phyloP scores from a whole-genome alignment of 768 basidiomycete genomes.

The Psilocybe azurescens region DNA sequence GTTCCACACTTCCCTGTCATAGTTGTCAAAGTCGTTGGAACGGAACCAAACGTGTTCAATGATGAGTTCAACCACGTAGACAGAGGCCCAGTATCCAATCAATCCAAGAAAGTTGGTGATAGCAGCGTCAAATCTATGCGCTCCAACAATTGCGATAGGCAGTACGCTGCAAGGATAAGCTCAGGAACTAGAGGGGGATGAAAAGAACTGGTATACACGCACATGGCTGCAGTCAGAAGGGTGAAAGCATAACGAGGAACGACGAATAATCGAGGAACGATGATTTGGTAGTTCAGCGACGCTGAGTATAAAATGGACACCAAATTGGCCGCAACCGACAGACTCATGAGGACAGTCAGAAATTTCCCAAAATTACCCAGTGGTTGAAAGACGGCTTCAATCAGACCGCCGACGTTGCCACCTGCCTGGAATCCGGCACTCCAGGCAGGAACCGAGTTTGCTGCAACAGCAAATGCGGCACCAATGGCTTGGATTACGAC shows the following conservation, averaged over 20 bases:
- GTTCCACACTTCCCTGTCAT: constrained; percentile 66
- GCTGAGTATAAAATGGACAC: constrained; percentile 83
- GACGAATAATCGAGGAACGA: constrained; percentile 58
- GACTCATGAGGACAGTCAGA: constrained; percentile 75
- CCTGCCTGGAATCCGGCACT: constrained; percentile 50
- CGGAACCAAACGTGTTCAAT: constrained; percentile 75
- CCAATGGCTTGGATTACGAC: constrained; percentile 54
- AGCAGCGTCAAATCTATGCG: constrained; percentile 69
- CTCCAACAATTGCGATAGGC: constrained; percentile 72
- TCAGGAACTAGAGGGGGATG: not conserved
- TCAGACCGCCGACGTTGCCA: constrained; percentile 71
- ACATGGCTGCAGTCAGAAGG: constrained; percentile 72
- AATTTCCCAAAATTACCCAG: constrained; percentile 77
- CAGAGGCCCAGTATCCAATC: constrained; percentile 67
- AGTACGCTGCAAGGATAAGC: constrained; percentile 45
- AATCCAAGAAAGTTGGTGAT: constrained; percentile 78
- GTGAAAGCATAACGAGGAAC: constrained; percentile 82
- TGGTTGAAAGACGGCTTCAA: constrained; percentile 73
- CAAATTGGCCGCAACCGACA: constrained; percentile 82
- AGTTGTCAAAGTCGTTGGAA: constrained; percentile 49
- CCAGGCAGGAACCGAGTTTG: constrained; percentile 63
- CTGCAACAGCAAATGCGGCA: constrained; percentile 65
- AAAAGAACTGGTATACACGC: constrained; percentile 25
- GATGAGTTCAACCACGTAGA: constrained; percentile 63
- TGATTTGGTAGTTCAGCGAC: constrained; percentile 71